Conservation (phyloP, 2,329 filamentous ascomycete species). For the Diaporthe vaccinii region DNA sequence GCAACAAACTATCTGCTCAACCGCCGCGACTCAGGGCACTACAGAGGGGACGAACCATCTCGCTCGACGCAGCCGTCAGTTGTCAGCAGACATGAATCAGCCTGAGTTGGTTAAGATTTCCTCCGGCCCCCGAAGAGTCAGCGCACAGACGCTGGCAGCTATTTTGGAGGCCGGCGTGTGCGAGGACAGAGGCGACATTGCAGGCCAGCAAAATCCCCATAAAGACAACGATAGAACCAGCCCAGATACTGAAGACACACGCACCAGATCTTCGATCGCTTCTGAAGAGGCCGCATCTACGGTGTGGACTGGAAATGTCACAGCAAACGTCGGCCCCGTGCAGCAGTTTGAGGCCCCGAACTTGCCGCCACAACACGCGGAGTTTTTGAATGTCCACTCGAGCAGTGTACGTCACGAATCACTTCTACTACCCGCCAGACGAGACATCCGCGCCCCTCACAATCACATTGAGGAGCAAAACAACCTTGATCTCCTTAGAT, state of each 20-base stretch:
- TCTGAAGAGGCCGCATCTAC: background rate
- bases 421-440: background rate
- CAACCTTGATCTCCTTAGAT: background rate
- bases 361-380: background rate
- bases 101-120: background rate
- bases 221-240: background rate
- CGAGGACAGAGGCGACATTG: background rate
- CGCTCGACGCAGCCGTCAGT: background rate
- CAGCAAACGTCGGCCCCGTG: background rate
- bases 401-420: background rate
- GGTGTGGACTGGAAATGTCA: background rate
- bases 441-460: background rate
- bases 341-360: background rate
- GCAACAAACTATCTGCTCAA: background rate
- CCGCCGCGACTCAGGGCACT: background rate
- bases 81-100: background rate
- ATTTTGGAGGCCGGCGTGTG: background rate
- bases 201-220: background rate
- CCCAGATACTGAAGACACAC: background rate
- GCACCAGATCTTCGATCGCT: background rate
- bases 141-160: background rate
- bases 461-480: background rate
- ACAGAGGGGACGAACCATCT: background rate
- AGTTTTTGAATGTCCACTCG: background rate
- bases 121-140: background rate